Conservation (phyloP, 495 filamentous ascomycete species). For the Bryoglossum gracile region DNA sequence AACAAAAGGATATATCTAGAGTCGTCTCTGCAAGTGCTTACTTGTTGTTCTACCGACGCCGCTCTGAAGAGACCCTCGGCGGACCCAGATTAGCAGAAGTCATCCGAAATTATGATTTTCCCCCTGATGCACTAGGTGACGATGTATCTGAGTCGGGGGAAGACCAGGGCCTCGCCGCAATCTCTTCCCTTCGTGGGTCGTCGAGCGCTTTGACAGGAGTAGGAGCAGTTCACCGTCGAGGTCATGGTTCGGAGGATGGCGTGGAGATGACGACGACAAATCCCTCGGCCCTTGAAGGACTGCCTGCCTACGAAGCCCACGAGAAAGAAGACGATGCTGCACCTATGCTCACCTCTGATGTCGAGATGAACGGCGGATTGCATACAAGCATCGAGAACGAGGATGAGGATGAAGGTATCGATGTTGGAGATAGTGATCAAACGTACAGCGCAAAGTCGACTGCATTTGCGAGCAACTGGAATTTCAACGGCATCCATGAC, state of each 20-base stretch:
- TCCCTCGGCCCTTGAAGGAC: slow-evolving; percentile 16
- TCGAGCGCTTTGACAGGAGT: slow-evolving; percentile 74
- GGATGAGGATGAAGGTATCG: slow-evolving; percentile 26
- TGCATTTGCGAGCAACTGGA: neutral
- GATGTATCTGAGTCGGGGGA: slow-evolving; percentile 59
- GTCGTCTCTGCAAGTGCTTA: slow-evolving; percentile 72
- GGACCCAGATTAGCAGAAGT: slow-evolving; percentile 65
- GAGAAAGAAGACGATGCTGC: slow-evolving; percentile 15
- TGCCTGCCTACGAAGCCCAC: slow-evolving; percentile 22
- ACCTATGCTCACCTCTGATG: slow-evolving; percentile 10
- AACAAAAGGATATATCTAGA: slow-evolving; percentile 41
- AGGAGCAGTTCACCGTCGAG: slow-evolving; percentile 59
- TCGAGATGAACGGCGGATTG: slow-evolving; percentile 21
- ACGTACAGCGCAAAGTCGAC: neutral
- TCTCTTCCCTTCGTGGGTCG: slow-evolving; percentile 77
- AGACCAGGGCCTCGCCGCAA: slow-evolving; percentile 72
- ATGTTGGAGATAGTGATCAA: slow-evolving; percentile 4
- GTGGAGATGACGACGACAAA: slow-evolving; percentile 20
- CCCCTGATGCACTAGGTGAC: slow-evolving; percentile 32
- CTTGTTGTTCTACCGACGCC: slow-evolving; percentile 91
- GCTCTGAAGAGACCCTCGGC: slow-evolving; percentile 66
- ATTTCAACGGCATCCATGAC: neutral
- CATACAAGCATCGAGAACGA: slow-evolving; percentile 23
- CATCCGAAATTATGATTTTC: slow-evolving; percentile 48
- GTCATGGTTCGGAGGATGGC: slow-evolving; percentile 42